phyloP scores from a whole-genome alignment of 2,329 filamentous ascomycete species.

The Pseudopithomyces chartarum region DNA sequence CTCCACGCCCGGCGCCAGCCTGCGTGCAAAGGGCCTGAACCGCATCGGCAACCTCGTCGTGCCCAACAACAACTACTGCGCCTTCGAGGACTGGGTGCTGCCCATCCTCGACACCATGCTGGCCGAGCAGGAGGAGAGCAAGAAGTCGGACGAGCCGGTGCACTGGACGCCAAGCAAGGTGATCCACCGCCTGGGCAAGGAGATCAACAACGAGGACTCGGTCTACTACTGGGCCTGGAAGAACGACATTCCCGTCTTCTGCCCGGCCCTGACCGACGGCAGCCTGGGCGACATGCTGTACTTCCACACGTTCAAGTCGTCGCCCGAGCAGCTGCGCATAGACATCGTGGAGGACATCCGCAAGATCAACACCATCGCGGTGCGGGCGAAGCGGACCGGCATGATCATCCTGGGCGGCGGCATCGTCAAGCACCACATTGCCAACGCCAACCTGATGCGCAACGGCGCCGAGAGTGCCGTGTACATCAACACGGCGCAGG shows the following conservation, averaged over 20 bases:
- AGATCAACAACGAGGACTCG: slow-evolving; percentile 89
- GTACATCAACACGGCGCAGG: slow-evolving; percentile 96
- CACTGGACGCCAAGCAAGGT: slow-evolving; percentile 96
- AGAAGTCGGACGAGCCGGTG: slow-evolving; percentile 67
- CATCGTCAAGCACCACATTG: slow-evolving; percentile 97
- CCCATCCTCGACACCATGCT: slow-evolving; percentile 95
- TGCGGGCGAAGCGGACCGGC: slow-evolving; percentile 83
- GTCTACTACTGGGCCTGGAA: slow-evolving; percentile 98
- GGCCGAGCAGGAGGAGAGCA: slow-evolving; percentile 85
- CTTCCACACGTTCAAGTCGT: slow-evolving; percentile 94
- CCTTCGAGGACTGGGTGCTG: slow-evolving; percentile 96
- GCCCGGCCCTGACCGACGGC: slow-evolving; percentile 92
- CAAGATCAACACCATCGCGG: slow-evolving; percentile 87
- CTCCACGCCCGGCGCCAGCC: slow-evolving; percentile 72
- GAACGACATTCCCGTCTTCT: slow-evolving; percentile 97
- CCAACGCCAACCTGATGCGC: slow-evolving; percentile 95
- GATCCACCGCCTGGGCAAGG: slow-evolving; percentile 85
- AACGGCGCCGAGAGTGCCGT: slow-evolving; percentile 97
- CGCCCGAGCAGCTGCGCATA: slow-evolving; percentile 78
- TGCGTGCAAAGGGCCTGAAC: slow-evolving; percentile 87
- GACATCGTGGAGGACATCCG: slow-evolving; percentile 96
- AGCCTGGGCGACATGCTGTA: slow-evolving; percentile 98
- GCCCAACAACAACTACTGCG: slow-evolving; percentile 96
- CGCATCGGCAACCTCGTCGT: slow-evolving; percentile 95
- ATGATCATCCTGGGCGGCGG: slow-evolving; percentile 97